A percentile compares a stretch with the other conserved stretches of the same genome.
Evolutionary conservation across 305 asterid genomes (phyloP).

Genomic region (Ajuga reptans): DNA sequence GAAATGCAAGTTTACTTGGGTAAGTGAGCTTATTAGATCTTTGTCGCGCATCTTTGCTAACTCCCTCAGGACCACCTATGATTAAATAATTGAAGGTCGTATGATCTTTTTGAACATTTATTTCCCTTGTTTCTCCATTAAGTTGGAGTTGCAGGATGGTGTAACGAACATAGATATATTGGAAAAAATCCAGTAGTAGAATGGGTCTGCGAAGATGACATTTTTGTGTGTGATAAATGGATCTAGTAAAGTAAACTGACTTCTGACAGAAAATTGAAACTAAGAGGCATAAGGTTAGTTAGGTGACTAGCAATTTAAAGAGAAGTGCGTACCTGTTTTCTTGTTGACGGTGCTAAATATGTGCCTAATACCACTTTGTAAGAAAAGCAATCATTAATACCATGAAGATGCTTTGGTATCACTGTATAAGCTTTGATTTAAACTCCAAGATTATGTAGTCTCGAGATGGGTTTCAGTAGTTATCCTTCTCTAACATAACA

Average conservation of each 20-base stretch:
- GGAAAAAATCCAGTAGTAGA: slow-evolving; percentile 1
- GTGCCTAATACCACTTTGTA: no score
- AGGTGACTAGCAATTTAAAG: neutral
- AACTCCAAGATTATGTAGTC: neutral
- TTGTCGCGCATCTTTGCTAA: neutral
- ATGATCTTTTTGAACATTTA: neutral
- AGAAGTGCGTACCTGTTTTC: neutral
- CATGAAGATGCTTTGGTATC: no score
- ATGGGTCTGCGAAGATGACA: neutral
- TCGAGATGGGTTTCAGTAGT: neutral
- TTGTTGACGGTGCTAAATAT: no score
- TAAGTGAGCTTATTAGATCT: slow-evolving; percentile 28
- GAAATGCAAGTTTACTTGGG: slow-evolving; percentile 97
- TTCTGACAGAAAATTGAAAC: neutral
- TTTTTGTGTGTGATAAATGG: neutral
- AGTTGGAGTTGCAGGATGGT: neutral
- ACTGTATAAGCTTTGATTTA: no score
- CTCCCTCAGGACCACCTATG: neutral
- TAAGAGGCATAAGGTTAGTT: neutral
- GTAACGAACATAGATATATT: neutral
- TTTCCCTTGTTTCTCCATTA: neutral
- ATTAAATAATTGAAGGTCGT: slow-evolving; percentile 1
- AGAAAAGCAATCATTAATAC: no score
- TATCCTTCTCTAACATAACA: neutral
- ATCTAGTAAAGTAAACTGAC: neutral